Percentiles rank a stretch among this genome's conserved stretches.
phyloP scores from a whole-genome alignment of 2,329 filamentous ascomycete genomes.

The Clonostachys rosea region DNA sequence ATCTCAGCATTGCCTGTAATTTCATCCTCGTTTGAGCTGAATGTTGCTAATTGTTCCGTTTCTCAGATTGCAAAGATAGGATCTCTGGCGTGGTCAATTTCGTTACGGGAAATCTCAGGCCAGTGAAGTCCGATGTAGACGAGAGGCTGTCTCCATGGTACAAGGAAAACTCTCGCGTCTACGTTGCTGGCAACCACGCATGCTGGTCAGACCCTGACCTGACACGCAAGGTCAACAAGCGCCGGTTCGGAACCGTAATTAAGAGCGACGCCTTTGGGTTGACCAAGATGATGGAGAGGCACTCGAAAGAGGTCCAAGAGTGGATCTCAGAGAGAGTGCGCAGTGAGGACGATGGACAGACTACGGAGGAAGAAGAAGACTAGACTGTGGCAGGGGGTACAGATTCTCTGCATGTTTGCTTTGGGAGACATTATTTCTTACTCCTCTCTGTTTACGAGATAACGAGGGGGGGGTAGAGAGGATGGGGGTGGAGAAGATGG shows the following conservation, averaged over 20 bases:
- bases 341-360: constrained; percentile 26
- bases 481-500: no score
- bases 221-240: constrained; percentile 53
- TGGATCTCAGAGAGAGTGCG: constrained; percentile 42
- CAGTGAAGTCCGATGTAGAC: constrained; percentile 75
- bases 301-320: constrained; percentile 42
- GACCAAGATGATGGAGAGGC: constrained; percentile 51
- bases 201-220: constrained; percentile 67
- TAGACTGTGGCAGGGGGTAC: not conserved
- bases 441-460: no score
- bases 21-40: not conserved
- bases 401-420: no score
- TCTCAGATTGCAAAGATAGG: constrained; percentile 56
- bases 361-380: constrained; percentile 46
- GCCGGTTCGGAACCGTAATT: constrained; percentile 54
- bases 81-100: constrained; percentile 77
- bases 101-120: constrained; percentile 70
- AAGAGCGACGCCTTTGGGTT: constrained; percentile 43
- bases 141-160: constrained; percentile 77
- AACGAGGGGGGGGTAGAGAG: no score
- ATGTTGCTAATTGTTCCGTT: constrained; percentile 7
- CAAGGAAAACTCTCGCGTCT: constrained; percentile 73
- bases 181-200: constrained; percentile 68
- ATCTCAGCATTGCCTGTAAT: not conserved
- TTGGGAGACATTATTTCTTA: no score